Evolutionary conservation across 768 basidiomycete genomes (phyloP).

Genomic region (Thelephora aurantiotincta): DNA sequence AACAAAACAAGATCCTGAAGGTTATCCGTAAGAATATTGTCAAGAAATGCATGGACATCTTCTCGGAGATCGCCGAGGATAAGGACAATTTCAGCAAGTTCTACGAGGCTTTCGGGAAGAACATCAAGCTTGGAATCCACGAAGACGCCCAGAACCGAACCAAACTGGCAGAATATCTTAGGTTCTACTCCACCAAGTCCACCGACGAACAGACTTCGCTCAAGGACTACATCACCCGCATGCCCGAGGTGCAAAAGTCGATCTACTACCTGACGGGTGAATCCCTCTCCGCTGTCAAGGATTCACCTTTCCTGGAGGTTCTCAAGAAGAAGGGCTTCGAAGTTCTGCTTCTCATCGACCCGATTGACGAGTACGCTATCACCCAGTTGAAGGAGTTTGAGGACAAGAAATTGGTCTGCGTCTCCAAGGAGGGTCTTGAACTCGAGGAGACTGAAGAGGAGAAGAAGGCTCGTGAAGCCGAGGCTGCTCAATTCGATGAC

Average conservation of each 20-base stretch:
- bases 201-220: constrained; percentile 83
- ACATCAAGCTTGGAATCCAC: constrained; percentile 98
- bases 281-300: constrained; percentile 77
- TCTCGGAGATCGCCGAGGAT: constrained; percentile 96
- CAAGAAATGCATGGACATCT: constrained; percentile 92
- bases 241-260: constrained; percentile 97
- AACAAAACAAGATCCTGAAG: constrained; percentile 99
- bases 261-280: constrained; percentile 99
- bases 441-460: constrained; percentile 98
- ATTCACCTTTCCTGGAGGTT: constrained; percentile 98
- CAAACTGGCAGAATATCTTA: constrained; percentile 98
- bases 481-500: constrained; percentile 69
- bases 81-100: constrained; percentile 97
- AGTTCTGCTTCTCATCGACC: constrained; percentile 93
- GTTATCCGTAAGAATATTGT: constrained; percentile 99
- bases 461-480: constrained; percentile 82
- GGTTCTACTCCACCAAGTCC: constrained; percentile 95
- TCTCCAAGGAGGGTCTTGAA: constrained; percentile 98
- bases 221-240: constrained; percentile 99
- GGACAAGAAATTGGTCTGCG: constrained; percentile 92
- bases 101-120: constrained; percentile 98
- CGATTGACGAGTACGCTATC: constrained; percentile 97
- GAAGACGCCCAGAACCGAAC: constrained; percentile 97
- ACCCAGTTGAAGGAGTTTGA: constrained; percentile 99
- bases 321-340: constrained; percentile 99